These are phyloP conservation scores for Scheffersomyces coipomensis DNA, from an alignment of 805 yeast genomes.

Conservation along the genomic window DNA sequence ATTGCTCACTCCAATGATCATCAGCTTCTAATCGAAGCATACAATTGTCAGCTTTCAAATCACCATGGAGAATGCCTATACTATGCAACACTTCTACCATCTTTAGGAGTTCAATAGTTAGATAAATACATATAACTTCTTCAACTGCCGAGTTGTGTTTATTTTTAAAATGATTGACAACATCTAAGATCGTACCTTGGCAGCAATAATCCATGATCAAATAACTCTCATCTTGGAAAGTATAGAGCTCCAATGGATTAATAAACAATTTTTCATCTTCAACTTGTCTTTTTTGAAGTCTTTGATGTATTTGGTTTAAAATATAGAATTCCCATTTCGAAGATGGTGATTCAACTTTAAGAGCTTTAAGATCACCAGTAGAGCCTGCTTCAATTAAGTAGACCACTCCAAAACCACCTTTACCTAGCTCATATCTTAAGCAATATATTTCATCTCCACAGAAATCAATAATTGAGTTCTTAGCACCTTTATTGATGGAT, in stretches of 20 bases:
- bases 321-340: slow-evolving; percentile 82
- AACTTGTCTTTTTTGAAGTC: slow-evolving; percentile 11
- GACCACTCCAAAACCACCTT: slow-evolving; percentile 80
- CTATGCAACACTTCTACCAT: slow-evolving; percentile 62
- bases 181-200: slow-evolving; percentile 74
- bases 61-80: slow-evolving; percentile 76
- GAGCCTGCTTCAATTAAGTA: slow-evolving; percentile 62
- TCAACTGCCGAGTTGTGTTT: slow-evolving; percentile 35
- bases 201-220: slow-evolving; percentile 59
- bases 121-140: slow-evolving; percentile 60
- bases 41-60: slow-evolving; percentile 81
- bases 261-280: slow-evolving; percentile 38
- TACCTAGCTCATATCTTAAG: slow-evolving; percentile 60
- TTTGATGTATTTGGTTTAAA: slow-evolving; percentile 54
- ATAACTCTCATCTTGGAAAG: slow-evolving; percentile 66
- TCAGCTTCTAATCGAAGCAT: slow-evolving; percentile 56
- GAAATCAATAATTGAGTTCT: slow-evolving; percentile 42
- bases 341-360: slow-evolving; percentile 71
- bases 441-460: slow-evolving; percentile 46
- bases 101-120: slow-evolving; percentile 63
- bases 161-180: slow-evolving; percentile 50
- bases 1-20: slow-evolving; percentile 16
- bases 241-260: slow-evolving; percentile 49
- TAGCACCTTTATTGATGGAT: slow-evolving; percentile 30
- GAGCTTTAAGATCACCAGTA: slow-evolving; percentile 54